Conservation (phyloP, 805 yeast species). For the Candida anglica region DNA sequence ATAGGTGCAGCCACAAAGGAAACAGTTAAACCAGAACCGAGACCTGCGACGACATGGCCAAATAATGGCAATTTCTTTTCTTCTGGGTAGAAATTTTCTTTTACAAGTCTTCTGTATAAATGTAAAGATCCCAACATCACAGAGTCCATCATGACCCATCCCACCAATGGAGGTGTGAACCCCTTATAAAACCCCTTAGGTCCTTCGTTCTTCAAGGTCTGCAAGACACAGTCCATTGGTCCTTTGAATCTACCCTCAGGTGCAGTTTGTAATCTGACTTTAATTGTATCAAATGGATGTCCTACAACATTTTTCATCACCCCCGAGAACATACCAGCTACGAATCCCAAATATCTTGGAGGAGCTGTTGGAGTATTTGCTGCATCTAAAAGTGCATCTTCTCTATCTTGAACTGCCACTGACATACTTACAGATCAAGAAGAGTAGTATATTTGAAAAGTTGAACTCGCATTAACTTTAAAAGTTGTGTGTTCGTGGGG, state of each 20-base stretch:
- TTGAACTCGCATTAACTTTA: background rate
- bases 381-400: constrained; percentile 16
- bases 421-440: too few relatives aligned
- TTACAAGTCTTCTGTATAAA: constrained; percentile 64
- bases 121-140: constrained; percentile 86
- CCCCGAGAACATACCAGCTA: constrained; percentile 88
- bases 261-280: constrained; percentile 76
- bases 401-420: constrained; percentile 22
- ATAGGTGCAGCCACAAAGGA: constrained; percentile 95
- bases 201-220: constrained; percentile 75
- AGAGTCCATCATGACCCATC: constrained; percentile 93
- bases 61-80: constrained; percentile 61
- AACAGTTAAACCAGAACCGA: constrained; percentile 91
- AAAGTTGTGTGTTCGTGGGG: too few relatives aligned
- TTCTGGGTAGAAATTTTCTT: constrained; percentile 60
- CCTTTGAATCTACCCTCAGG: constrained; percentile 64
- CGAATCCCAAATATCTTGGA: constrained; percentile 65
- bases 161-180: constrained; percentile 87
- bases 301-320: constrained; percentile 86
- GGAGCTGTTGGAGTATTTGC: constrained; percentile 17
- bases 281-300: constrained; percentile 89
- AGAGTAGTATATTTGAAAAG: background rate
- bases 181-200: constrained; percentile 80
- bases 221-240: constrained; percentile 73
- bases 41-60: constrained; percentile 71